Evolutionary conservation across 2,329 filamentous ascomycete species (phyloP), one percentile per base, ranked within the genome.

Genomic region (Epichloe baconii): DNA sequence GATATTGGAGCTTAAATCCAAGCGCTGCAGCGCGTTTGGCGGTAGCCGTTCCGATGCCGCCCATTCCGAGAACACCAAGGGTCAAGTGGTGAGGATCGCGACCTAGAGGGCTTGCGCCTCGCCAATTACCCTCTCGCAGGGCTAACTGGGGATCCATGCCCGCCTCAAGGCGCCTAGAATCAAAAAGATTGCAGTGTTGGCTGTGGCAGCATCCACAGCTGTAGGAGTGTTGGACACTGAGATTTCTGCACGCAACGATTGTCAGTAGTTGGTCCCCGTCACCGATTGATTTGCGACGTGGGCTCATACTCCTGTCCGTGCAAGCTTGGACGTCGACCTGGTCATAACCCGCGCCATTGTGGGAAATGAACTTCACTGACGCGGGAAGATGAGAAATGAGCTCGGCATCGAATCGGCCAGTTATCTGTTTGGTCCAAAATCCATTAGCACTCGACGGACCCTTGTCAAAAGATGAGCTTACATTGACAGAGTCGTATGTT

Each of bases 131-230:
- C 19, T 75, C 66, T 15, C 83, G 74, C 10, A 86, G 68, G 3
- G 74, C 72, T 4, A 71, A 59, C 68, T 86, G 79, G 40, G 56
- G 1, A 73, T 68, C 64, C 84, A 85, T 64, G 84, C 82, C 53
- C 78, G 77, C 36, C 85, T 73, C 38, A 88, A 66, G 0, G 83
- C 81, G 3, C 83, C 85, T 17, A 88, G 69, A 50, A 88, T 82
- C 2, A 88, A 68, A 60, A 86, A 87, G 62, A 87, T 78, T 56
- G 79, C 82, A 6, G 77, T 75, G 62, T 88, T 84, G 35, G 85
- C 85, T 0, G 85, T 88, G 5, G 83, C 78, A 62, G 85, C 79
- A 60, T 86, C 78, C 15, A 84, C 81, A 0, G 80, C 79, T 0
- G 75, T 79, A 17, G 83, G 84, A 1, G 81, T 78, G 61, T 87